Evolutionary conservation across 495 filamentous ascomycete genomes (phyloP).

Genomic region (Xylaria intraflava): DNA sequence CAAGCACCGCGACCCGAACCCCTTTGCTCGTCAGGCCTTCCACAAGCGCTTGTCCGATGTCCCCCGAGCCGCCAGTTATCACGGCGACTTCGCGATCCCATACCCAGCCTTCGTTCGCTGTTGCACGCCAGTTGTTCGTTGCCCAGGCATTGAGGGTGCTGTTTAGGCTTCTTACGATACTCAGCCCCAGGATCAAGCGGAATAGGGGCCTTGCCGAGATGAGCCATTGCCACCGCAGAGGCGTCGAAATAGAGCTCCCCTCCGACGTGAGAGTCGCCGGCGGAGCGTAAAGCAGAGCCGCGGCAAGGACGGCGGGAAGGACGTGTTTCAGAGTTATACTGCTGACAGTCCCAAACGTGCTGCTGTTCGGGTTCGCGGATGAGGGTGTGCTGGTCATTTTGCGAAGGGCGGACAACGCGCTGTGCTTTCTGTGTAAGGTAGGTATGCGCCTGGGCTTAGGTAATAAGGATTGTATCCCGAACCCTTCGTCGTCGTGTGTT

Average conservation of each 20-base stretch:
- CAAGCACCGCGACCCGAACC: slow-evolving; percentile 45
- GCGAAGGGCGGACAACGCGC: not conserved
- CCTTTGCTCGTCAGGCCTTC: slow-evolving; percentile 38
- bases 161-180: slow-evolving; percentile 36
- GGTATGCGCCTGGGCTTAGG: too few relatives aligned
- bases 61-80: slow-evolving; percentile 50
- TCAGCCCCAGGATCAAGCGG: slow-evolving; percentile 26
- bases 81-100: slow-evolving; percentile 43
- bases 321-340: not conserved
- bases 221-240: not conserved
- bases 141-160: slow-evolving; percentile 36
- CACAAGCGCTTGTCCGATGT: slow-evolving; percentile 48
- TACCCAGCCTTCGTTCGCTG: slow-evolving; percentile 28
- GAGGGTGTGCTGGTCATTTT: not conserved
- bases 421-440: too few relatives aligned
- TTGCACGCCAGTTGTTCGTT: slow-evolving; percentile 43
- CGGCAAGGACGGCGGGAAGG: not conserved
- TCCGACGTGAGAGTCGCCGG: not conserved
- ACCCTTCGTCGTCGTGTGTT: too few relatives aligned
- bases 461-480: too few relatives aligned
- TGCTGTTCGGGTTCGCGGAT: not conserved
- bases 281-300: not conserved
- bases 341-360: not conserved
- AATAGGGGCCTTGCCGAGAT: not conserved
- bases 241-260: not conserved